A percentile compares a stretch with the other conserved stretches of the same genome.
These are phyloP conservation scores for Achlya hypogyna DNA, from an alignment of 352 stramenopile genomes.

Conservation along the genomic window DNA sequence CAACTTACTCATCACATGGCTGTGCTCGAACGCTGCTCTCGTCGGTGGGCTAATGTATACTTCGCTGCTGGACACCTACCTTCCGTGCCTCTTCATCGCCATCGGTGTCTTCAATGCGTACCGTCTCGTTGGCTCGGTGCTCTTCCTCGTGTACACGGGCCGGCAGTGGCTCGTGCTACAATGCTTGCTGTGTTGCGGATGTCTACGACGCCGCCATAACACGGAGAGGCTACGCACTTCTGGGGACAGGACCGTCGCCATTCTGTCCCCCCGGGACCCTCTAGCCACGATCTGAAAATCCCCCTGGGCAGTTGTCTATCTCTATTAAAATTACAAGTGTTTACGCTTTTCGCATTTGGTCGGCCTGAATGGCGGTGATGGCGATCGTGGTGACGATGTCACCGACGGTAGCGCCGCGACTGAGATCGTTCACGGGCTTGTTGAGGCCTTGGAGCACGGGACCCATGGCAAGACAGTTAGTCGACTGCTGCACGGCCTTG, in stretches of 20 bases:
- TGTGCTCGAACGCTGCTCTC: neutral
- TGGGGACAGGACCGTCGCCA: neutral
- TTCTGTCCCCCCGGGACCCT: neutral
- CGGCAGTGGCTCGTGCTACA: neutral
- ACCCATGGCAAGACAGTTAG: conserved; percentile 37
- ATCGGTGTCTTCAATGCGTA: neutral
- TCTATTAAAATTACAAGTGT: neutral
- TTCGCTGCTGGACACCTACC: neutral
- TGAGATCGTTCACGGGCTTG: conserved; percentile 85
- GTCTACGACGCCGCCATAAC: neutral
- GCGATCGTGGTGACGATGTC: conserved; percentile 87
- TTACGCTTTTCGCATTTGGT: conserved; percentile 27
- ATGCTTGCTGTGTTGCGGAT: neutral
- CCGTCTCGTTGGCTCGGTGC: neutral
- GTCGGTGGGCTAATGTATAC: neutral
- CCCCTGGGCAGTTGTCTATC: neutral
- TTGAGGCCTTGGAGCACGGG: conserved; percentile 83
- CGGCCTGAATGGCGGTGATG: conserved; percentile 80
- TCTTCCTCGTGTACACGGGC: neutral
- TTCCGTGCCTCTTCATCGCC: neutral
- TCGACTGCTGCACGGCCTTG: conserved; percentile 69
- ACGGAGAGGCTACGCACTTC: neutral
- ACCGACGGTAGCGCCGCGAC: conserved; percentile 77
- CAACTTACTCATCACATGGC: neutral
- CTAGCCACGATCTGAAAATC: neutral